These are phyloP conservation scores for Eucalyptus microcorys DNA, from an alignment of 345 rosid species.

Conservation along the genomic window DNA sequence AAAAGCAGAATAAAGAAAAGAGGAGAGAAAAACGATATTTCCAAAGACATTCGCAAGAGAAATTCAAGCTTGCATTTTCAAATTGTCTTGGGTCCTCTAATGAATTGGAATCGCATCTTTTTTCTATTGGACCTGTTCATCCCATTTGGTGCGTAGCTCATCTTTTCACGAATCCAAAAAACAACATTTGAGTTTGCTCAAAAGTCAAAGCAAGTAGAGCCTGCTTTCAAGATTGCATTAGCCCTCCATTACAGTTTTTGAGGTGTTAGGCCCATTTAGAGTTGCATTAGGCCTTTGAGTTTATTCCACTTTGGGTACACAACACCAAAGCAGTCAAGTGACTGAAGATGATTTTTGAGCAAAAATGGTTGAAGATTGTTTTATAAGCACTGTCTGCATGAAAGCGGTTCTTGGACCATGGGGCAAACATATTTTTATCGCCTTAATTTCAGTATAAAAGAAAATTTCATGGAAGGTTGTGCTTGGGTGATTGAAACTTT, in stretches of 20 bases:
- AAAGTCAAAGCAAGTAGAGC: background rate
- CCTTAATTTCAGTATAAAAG: background rate
- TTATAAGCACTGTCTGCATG: background rate
- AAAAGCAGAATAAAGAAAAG: too few species aligned
- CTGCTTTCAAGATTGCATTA: background rate
- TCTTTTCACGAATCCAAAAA: background rate
- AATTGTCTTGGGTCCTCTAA: background rate
- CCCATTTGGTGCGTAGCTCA: background rate
- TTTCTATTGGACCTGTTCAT: background rate
- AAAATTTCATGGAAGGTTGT: background rate
- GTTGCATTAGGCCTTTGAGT: background rate
- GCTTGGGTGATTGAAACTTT: background rate
- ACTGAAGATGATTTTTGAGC: background rate
- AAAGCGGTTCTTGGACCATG: background rate
- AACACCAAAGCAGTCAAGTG: background rate
- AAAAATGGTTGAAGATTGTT: too few species aligned
- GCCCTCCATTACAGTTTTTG: background rate
- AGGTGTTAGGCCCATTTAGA: background rate
- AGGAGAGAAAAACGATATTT: background rate
- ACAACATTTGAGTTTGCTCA: background rate
- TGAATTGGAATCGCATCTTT: too few species aligned
- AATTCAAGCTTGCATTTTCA: background rate
- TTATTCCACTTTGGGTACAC: background rate
- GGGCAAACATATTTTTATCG: background rate
- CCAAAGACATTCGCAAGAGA: background rate